Percentiles rank a stretch among this genome's conserved stretches.
phyloP scores from a whole-genome alignment of 2,329 filamentous ascomycete genomes.

The Fusarium papillatum region DNA sequence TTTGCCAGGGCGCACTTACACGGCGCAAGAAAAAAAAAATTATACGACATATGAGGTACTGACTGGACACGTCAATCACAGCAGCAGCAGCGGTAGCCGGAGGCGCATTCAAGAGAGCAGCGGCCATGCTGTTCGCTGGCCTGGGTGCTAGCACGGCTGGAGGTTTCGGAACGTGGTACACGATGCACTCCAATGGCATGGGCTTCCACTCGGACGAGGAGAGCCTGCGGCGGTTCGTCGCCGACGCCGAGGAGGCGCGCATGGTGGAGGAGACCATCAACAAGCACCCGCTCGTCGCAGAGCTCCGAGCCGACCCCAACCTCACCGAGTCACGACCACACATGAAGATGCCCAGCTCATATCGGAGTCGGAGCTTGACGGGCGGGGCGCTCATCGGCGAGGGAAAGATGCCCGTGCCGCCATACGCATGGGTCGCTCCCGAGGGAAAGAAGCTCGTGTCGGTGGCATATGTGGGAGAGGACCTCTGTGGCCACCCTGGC shows the following conservation, averaged over 20 bases:
- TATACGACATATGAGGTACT: constrained; percentile 12
- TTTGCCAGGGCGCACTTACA: constrained; percentile 17
- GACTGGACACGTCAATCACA: constrained; percentile 15
- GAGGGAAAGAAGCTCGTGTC: constrained; percentile 78
- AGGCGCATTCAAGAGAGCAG: constrained; percentile 39
- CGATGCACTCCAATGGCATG: constrained; percentile 50
- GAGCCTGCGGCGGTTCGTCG: constrained; percentile 75
- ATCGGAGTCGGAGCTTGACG: constrained; percentile 84
- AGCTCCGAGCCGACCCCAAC: constrained; percentile 75
- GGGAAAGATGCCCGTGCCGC: constrained; percentile 84
- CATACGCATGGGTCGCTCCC: constrained; percentile 81
- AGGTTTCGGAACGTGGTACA: constrained; percentile 52
- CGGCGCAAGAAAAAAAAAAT: background rate
- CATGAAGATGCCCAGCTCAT: constrained; percentile 81
- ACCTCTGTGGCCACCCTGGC: constrained; percentile 90
- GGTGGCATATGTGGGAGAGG: constrained; percentile 82
- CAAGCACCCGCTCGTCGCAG: constrained; percentile 79
- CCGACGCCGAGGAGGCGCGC: constrained; percentile 64
- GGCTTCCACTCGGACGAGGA: constrained; percentile 74
- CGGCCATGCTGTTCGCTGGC: constrained; percentile 46
- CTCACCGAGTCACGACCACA: constrained; percentile 87
- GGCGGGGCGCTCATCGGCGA: constrained; percentile 83
- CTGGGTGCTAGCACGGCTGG: constrained; percentile 48
- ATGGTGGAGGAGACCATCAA: constrained; percentile 82
- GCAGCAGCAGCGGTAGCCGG: constrained; percentile 31